phyloP scores from a whole-genome alignment of 1,284 basidiomycete genomes.

The Termitomyces sp. region DNA sequence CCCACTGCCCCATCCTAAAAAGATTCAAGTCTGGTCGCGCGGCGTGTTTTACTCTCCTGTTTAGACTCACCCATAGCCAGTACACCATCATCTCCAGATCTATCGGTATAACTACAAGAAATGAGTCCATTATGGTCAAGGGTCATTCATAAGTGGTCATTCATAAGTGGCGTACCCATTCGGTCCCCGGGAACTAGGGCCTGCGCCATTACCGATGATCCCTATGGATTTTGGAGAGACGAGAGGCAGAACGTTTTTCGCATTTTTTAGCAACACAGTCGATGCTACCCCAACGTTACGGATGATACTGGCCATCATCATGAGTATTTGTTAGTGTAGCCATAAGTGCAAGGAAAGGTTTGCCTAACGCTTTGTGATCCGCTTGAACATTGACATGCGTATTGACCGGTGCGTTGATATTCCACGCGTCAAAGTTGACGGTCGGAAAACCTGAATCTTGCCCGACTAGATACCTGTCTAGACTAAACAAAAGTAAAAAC shows the following conservation, averaged over 20 bases:
- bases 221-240: constrained; percentile 45
- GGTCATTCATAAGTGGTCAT: not conserved
- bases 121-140: not conserved
- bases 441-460: constrained; percentile 57
- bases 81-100: constrained; percentile 48
- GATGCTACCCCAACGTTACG: constrained; percentile 66
- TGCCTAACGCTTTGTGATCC: constrained; percentile 49
- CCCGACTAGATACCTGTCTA: constrained; percentile 45
- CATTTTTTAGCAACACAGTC: constrained; percentile 74
- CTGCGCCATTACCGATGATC: constrained; percentile 62
- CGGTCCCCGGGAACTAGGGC: constrained; percentile 49
- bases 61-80: constrained; percentile 63
- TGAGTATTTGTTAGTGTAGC: not conserved
- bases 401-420: constrained; percentile 31
- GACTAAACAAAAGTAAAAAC: not conserved
- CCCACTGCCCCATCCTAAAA: constrained; percentile 39
- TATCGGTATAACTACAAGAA: constrained; percentile 35
- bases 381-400: constrained; percentile 61
- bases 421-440: constrained; percentile 39
- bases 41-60: not conserved
- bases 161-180: constrained; percentile 41
- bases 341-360: not conserved
- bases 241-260: constrained; percentile 52
- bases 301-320: constrained; percentile 39
- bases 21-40: not conserved